phyloP scores from a whole-genome alignment of 768 basidiomycete species.

The Phylloporus arenicola region DNA sequence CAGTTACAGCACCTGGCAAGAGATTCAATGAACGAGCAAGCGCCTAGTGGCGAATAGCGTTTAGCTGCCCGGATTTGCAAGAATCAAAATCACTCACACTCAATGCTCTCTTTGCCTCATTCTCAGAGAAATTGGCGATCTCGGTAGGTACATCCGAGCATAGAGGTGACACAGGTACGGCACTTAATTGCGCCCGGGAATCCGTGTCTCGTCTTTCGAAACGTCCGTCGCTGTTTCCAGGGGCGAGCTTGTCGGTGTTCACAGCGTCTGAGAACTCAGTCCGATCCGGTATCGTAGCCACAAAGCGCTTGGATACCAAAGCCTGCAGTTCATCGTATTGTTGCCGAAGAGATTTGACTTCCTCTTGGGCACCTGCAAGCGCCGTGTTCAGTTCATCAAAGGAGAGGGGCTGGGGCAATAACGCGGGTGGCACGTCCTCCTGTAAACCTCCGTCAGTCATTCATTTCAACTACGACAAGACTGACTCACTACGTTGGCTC shows the following conservation, averaged over 20 bases:
- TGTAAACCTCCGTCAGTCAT: constrained; percentile 5
- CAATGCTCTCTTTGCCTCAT: constrained; percentile 18
- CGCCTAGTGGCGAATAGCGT: constrained; percentile 1
- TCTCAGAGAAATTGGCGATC: constrained; percentile 19
- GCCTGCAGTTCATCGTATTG: constrained; percentile 23
- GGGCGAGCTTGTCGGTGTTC: not conserved
- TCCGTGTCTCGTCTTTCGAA: not conserved
- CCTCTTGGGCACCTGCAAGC: constrained; percentile 18
- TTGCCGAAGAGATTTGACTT: constrained; percentile 22
- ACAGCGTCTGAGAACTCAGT: not conserved
- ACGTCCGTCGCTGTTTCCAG: not conserved
- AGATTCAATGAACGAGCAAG: constrained; percentile 13
- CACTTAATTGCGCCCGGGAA: not conserved
- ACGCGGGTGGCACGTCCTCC: constrained; percentile 4
- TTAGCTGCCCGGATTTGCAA: not conserved
- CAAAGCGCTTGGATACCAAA: constrained; percentile 13
- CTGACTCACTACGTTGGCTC: constrained; percentile 7
- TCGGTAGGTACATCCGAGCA: constrained; percentile 7
- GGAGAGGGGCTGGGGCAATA: constrained; percentile 13
- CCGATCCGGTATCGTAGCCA: constrained; percentile 1
- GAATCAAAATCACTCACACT: constrained; percentile 11
- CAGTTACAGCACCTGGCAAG: not conserved
- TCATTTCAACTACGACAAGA: constrained; percentile 1
- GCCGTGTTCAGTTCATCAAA: constrained; percentile 24
- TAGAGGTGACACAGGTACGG: not conserved